Base-by-base conservation (phyloP, 352 stramenopile genomes). In the Phytopythium vexans region DNA sequence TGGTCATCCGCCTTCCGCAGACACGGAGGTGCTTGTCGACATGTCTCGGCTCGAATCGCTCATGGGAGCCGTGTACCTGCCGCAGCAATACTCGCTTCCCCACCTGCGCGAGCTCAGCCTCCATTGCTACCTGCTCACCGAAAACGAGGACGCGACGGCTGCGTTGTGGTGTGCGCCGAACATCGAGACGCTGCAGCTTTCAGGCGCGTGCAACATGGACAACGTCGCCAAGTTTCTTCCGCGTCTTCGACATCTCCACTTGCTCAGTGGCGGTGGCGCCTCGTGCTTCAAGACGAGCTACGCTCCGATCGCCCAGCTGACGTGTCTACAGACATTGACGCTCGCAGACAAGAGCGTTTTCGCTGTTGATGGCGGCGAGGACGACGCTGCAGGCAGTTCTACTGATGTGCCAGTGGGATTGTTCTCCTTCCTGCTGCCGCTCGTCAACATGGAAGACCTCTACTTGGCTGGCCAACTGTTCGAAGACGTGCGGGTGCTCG, bases 221-320 rank as follows among this genome's bases (percentile, higher is more conserved):
- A 49, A 49, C 12, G 43, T 49, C 27, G 43, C 43, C 43, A 49
- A 49, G 43, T 37, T 27, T 37, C 21, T 14, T 3, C 43, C 43
- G 1, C 43, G 12, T 8, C 32, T 49, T 6, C 35, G 15, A 31
- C 43, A 49, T 21, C 8, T 49, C 11, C 43, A 37, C 12, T 10
- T 49, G 27, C n/a, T 37, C 11, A 10, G 27, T 14, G 27, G 10
- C n/a, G 14, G 32, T 11, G 15, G 43, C 4, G 27, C n/a, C 9
- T 27, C 27, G 43, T 8, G 3, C 9, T 38, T 37, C 6, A 8
- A 21, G 5, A 21, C 27, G 8, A 38, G 37, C 27, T 49, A 38
- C 32, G 31, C 43, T 7, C 43, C 43, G 3, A 15, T 49, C 12
- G 43, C 27, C 3, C 27, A 27, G 32, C 27, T 49, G 2, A 49